Evolutionary conservation across 2,329 filamentous ascomycete genomes (phyloP).

Genomic region (Penicillium expansum): DNA sequence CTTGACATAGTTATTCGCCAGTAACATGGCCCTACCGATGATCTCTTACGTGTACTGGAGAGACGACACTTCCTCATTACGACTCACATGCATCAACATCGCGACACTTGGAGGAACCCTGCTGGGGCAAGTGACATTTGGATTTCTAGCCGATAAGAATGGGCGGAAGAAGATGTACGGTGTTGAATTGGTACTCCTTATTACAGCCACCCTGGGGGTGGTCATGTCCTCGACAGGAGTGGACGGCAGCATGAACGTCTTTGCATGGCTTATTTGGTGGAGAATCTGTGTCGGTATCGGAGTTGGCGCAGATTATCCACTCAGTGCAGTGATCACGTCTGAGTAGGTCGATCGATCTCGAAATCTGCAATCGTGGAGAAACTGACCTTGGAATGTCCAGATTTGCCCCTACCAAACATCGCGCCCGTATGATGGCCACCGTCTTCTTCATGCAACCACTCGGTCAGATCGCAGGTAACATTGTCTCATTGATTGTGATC

Average conservation of each 20-base stretch:
- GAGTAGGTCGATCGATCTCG: conserved; percentile 50
- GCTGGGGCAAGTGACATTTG: conserved; percentile 49
- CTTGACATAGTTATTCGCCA: conserved; percentile 44
- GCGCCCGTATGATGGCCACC: conserved; percentile 64
- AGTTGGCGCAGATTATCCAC: conserved; percentile 66
- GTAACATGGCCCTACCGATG: conserved; percentile 52
- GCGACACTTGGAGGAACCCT: conserved; percentile 48
- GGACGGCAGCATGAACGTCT: conserved; percentile 45
- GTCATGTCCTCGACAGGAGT: conserved; percentile 46
- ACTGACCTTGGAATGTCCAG: conserved; percentile 23
- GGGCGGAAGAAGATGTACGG: conserved; percentile 54
- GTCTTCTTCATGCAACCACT: conserved; percentile 70
- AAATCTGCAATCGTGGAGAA: not conserved
- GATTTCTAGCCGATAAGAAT: conserved; percentile 48
- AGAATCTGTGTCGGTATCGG: conserved; percentile 51
- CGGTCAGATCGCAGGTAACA: conserved; percentile 63
- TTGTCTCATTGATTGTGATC: conserved; percentile 55
- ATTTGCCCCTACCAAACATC: conserved; percentile 57
- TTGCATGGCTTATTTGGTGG: conserved; percentile 50
- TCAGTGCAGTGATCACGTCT: conserved; percentile 65
- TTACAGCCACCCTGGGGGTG: conserved; percentile 47
- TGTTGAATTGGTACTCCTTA: conserved; percentile 49
- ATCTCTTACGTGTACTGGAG: conserved; percentile 50
- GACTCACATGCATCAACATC: conserved; percentile 45
- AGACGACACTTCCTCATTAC: conserved; percentile 34